Evolutionary conservation across 352 stramenopile species (phyloP).

Genomic region (Phytopythium cucurbitacearum): DNA sequence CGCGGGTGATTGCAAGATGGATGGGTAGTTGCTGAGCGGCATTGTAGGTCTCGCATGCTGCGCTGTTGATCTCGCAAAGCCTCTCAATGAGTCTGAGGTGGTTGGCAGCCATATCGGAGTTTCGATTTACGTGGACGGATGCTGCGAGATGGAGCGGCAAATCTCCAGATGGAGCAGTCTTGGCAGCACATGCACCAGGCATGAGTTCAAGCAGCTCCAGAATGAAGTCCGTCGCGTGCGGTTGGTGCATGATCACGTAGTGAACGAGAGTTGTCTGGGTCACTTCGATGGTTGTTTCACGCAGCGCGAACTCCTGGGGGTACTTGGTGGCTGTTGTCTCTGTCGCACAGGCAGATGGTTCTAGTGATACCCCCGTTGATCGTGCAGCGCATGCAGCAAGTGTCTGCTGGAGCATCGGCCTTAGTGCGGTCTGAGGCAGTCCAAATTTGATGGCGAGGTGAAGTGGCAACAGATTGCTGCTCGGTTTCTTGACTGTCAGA

Average conservation of each 20-base stretch:
- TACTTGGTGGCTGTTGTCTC: not conserved
- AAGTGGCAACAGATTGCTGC: conserved; percentile 27
- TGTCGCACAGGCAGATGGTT: not conserved
- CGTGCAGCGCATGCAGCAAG: no score
- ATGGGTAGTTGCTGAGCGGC: conserved; percentile 34
- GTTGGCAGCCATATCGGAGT: not conserved
- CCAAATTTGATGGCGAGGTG: conserved; percentile 43
- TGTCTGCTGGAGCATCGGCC: no score
- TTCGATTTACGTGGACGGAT: conserved; percentile 1
- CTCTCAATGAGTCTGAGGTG: not conserved
- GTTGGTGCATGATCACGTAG: conserved; percentile 47
- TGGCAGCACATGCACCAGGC: conserved; percentile 22
- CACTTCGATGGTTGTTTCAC: conserved; percentile 22
- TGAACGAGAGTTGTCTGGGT: conserved; percentile 54
- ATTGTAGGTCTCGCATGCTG: conserved; percentile 44
- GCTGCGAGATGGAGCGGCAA: conserved; percentile 51
- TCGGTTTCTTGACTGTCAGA: conserved; percentile 14
- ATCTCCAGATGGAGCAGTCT: conserved; percentile 20
- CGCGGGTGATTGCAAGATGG: conserved; percentile 35
- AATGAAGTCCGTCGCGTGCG: conserved; percentile 17
- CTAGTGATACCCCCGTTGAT: conserved; percentile 1
- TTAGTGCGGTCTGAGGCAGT: conserved; percentile 15
- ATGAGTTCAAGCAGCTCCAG: conserved; percentile 24
- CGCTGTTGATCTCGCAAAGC: conserved; percentile 22
- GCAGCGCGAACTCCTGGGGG: conserved; percentile 2